phyloP scores from a whole-genome alignment of 176 grass and related monocot genomes.

The Puccinellia tenuiflora region DNA sequence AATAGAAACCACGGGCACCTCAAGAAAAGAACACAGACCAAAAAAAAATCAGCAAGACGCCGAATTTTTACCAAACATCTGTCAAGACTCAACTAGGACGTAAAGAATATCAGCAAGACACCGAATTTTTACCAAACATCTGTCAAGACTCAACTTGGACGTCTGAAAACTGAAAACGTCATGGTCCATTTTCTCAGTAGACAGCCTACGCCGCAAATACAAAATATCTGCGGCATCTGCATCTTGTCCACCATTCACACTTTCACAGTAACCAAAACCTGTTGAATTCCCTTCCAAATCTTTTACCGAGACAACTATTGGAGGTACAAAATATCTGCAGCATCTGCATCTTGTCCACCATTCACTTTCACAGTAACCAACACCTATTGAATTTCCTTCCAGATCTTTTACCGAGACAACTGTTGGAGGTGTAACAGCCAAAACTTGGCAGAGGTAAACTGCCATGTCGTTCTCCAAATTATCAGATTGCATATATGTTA shows the following conservation, averaged over 20 bases:
- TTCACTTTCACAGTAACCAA: neutral
- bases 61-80: neutral
- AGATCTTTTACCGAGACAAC: neutral
- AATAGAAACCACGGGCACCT: neutral
- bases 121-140: neutral
- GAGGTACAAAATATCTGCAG: neutral
- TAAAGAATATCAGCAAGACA: neutral
- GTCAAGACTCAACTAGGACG: neutral
- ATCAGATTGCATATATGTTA: neutral
- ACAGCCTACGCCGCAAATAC: neutral
- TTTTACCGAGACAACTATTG: neutral
- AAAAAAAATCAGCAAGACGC: neutral
- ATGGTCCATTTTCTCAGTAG: neutral
- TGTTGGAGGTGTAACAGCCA: neutral
- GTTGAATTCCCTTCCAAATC: neutral
- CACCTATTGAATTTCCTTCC: neutral
- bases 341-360: neutral
- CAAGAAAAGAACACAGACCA: neutral
- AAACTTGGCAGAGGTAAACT: neutral
- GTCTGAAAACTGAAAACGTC: neutral
- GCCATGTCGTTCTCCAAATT: neutral
- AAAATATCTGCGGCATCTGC: neutral
- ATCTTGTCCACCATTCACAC: neutral
- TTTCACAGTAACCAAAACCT: neutral
- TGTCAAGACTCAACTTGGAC: neutral